These are phyloP conservation scores for Komagataella pseudopastoris DNA, from an alignment of 805 yeast genomes.

Conservation along the genomic window DNA sequence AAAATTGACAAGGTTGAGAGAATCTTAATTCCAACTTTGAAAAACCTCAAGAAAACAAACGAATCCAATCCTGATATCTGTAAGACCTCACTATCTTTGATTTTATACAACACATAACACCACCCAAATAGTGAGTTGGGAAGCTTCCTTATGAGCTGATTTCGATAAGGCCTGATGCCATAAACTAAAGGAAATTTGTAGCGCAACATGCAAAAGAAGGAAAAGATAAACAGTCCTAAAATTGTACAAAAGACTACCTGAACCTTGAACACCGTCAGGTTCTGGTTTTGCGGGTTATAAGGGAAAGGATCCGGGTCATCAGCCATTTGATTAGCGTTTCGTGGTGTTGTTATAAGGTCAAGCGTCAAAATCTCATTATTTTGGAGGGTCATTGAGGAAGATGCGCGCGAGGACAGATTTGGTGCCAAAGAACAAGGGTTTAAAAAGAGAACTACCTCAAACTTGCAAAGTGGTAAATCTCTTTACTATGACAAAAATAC, in stretches of 20 bases:
- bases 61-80: conserved; percentile 48
- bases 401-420: too few relatives aligned
- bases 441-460: too few relatives aligned
- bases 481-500: not conserved
- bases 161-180: conserved; percentile 38
- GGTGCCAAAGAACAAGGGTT: too few relatives aligned
- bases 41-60: conserved; percentile 43
- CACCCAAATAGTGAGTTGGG: conserved; percentile 39
- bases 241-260: conserved; percentile 35
- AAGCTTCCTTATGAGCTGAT: conserved; percentile 25
- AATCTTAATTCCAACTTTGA: conserved; percentile 38
- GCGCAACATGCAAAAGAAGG: conserved; percentile 35
- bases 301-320: not conserved
- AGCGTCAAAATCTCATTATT: not conserved
- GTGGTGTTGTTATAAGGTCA: not conserved
- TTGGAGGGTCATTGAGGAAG: too few relatives aligned
- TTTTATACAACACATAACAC: conserved; percentile 31
- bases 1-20: conserved; percentile 28
- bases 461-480: not conserved
- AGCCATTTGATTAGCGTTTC: not conserved
- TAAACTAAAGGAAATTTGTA: conserved; percentile 44
- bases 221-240: conserved; percentile 31
- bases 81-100: conserved; percentile 36
- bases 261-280: conserved; percentile 44
- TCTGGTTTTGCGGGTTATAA: conserved; percentile 24